These are phyloP conservation scores for Glonium stellatum DNA, from an alignment of 495 filamentous ascomycete species.

Conservation along the genomic window DNA sequence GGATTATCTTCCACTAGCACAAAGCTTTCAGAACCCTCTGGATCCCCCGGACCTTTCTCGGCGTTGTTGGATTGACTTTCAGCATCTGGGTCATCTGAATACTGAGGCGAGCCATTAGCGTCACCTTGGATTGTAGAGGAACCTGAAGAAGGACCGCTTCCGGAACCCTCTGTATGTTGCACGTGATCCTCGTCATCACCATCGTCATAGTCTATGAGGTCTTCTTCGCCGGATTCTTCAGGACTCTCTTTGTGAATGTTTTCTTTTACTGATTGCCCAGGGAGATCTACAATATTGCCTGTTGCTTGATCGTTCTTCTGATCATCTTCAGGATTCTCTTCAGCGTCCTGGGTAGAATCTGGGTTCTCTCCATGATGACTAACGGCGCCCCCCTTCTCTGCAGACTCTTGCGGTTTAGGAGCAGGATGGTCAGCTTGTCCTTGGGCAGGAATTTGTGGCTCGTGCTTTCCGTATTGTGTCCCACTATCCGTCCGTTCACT, in stretches of 20 bases:
- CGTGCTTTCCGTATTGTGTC: background rate
- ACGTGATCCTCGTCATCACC: conserved; percentile 23
- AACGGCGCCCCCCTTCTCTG: no score
- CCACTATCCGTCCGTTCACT: background rate
- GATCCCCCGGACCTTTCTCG: background rate
- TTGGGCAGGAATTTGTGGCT: background rate
- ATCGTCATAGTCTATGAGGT: conserved; percentile 20
- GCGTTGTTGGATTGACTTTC: background rate
- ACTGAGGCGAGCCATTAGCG: background rate
- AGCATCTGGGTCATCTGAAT: background rate
- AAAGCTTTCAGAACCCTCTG: background rate
- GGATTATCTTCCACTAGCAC: background rate
- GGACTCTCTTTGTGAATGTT: background rate
- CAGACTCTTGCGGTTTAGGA: no score
- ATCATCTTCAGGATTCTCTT: background rate
- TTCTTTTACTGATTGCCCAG: background rate
- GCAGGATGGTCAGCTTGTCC: no score
- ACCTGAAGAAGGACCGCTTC: conserved; percentile 3
- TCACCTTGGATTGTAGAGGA: conserved; percentile 21
- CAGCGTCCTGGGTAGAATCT: background rate
- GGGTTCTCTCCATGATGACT: background rate
- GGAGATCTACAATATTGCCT: background rate
- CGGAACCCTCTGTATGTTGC: conserved; percentile 15
- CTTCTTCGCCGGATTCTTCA: conserved; percentile 1
- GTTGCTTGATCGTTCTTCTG: background rate